These are phyloP conservation scores for Eucalyptus tenuipes DNA, from an alignment of 345 rosid species.

Conservation along the genomic window DNA sequence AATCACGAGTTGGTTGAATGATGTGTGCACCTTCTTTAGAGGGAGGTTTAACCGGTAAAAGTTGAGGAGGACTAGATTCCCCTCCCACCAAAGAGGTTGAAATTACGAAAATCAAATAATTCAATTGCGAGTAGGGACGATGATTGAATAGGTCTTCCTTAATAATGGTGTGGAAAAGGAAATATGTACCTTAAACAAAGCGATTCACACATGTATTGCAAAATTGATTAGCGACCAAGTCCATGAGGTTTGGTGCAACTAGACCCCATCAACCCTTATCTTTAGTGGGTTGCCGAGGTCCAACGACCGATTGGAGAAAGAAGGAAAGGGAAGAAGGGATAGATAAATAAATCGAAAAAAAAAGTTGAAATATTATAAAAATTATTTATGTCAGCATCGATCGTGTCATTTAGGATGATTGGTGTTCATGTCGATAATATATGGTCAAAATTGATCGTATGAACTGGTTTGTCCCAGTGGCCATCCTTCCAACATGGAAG, in stretches of 20 bases:
- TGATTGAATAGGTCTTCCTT: background rate
- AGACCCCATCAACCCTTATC: background rate
- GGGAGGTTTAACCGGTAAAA: background rate
- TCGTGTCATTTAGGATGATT: accelerated
- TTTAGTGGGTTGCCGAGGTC: background rate
- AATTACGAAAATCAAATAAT: background rate
- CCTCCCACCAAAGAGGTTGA: background rate
- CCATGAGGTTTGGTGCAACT: background rate
- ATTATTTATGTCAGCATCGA: accelerated
- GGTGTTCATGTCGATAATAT: accelerated
- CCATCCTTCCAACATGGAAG: too few relatives aligned
- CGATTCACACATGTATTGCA: background rate
- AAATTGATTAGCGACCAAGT: background rate
- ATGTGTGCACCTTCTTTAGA: background rate
- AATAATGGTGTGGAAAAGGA: background rate
- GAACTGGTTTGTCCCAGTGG: too few relatives aligned
- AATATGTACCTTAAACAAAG: background rate
- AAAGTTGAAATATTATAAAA: too few relatives aligned
- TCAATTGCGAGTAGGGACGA: background rate
- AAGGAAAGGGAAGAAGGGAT: too few relatives aligned
- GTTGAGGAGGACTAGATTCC: background rate
- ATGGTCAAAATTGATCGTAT: too few relatives aligned
- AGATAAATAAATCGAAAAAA: too few relatives aligned
- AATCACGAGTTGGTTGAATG: background rate
- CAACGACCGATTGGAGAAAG: accelerated